Evolutionary conservation across 192 early-diverging fungal species (phyloP).

Genomic region (Linnemannia schmuckeri): DNA sequence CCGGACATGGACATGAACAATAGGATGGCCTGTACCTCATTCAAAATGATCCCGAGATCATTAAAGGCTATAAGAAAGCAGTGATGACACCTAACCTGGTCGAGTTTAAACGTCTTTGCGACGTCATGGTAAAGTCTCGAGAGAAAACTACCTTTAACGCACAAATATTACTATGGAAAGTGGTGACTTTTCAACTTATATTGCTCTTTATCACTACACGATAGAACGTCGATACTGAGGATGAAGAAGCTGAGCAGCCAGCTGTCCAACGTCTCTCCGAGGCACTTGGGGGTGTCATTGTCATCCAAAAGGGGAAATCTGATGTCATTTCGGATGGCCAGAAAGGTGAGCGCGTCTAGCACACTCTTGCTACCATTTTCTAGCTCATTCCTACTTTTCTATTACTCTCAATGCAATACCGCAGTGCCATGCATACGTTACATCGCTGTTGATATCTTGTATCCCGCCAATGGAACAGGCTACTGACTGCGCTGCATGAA

Average conservation of each 20-base stretch:
- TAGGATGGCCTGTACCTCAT: conserved; percentile 89
- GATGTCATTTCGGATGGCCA: conserved; percentile 87
- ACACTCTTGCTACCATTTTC: not conserved
- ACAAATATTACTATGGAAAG: not conserved
- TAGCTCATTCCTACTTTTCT: not conserved
- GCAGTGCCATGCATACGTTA: not conserved
- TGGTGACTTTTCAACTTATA: not conserved
- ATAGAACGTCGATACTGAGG: conserved; percentile 44
- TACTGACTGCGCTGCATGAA: not conserved
- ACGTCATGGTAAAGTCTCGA: conserved; percentile 53
- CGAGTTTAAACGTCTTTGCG: conserved; percentile 87
- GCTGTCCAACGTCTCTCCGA: conserved; percentile 36
- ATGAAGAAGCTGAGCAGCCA: conserved; percentile 24
- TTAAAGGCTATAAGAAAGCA: conserved; percentile 78
- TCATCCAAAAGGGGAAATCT: conserved; percentile 82
- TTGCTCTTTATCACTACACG: not conserved
- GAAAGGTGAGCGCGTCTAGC: conserved; percentile 55
- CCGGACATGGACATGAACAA: not conserved
- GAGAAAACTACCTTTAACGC: not conserved
- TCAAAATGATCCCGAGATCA: conserved; percentile 74
- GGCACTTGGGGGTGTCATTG: conserved; percentile 81
- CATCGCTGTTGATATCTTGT: not conserved
- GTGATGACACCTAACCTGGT: conserved; percentile 91
- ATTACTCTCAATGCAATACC: not conserved
- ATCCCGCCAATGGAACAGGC: not conserved